Conservation (phyloP, 345 rosid species). For the Anastatica hierochuntica region DNA sequence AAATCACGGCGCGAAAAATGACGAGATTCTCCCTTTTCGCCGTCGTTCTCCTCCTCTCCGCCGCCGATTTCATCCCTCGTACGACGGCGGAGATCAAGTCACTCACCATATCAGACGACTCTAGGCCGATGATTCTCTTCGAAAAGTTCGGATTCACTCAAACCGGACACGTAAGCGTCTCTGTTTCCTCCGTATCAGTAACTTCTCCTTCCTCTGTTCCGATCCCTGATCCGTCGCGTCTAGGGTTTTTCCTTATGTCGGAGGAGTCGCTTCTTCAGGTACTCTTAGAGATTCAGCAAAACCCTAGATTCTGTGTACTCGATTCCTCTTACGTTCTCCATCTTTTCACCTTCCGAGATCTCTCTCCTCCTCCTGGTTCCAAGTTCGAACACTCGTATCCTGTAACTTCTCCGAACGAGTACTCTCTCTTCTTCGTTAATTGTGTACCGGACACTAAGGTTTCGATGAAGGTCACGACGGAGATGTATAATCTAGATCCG, state of each 20-base stretch:
- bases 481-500: slow-evolving; percentile 57
- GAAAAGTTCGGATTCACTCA: slow-evolving; percentile 90
- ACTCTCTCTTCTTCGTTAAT: slow-evolving; percentile 78
- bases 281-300: slow-evolving; percentile 67
- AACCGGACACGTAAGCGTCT: slow-evolving; percentile 54
- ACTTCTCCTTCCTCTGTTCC: slow-evolving; percentile 30
- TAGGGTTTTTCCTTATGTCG: slow-evolving; percentile 89
- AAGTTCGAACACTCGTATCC: slow-evolving; percentile 51
- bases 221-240: slow-evolving; percentile 44
- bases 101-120: slow-evolving; percentile 47
- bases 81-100: slow-evolving; percentile 56
- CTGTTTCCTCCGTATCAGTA: slow-evolving; percentile 59
- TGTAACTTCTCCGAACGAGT: slow-evolving; percentile 57
- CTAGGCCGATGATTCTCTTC: slow-evolving; percentile 84
- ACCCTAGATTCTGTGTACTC: slow-evolving; percentile 73
- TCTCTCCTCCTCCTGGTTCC: slow-evolving; percentile 60
- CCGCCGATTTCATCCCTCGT: slow-evolving; percentile 22
- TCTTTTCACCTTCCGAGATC: slow-evolving; percentile 68
- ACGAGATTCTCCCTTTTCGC: slow-evolving; percentile 14
- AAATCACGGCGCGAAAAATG: slow-evolving; percentile 7
- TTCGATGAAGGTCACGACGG: slow-evolving; percentile 71
- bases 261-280: slow-evolving; percentile 83
- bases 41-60: slow-evolving; percentile 28
- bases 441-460: slow-evolving; percentile 65
- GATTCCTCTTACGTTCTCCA: slow-evolving; percentile 43